These are phyloP conservation scores for Tricholoma flavovirens DNA, from an alignment of 768 basidiomycete species.

Conservation along the genomic window DNA sequence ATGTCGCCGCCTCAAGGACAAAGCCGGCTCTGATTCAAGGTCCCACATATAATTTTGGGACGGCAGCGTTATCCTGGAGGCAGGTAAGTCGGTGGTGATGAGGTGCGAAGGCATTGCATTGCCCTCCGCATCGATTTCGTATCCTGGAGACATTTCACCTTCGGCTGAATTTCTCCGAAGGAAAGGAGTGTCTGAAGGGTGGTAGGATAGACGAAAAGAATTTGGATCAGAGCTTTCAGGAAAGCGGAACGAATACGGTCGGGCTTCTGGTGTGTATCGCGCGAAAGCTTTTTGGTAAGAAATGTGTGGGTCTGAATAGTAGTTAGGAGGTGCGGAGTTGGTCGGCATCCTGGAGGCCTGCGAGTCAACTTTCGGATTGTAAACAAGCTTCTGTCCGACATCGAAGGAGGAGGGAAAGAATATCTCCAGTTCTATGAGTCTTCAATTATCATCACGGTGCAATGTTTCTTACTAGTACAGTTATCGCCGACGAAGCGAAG, in stretches of 20 bases:
- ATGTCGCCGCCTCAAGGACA: conserved; percentile 20
- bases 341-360: conserved; percentile 24
- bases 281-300: conserved; percentile 1
- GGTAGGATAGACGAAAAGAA: conserved; percentile 3
- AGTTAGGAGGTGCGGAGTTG: conserved; percentile 23
- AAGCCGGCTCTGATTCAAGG: conserved; percentile 10
- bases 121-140: conserved; percentile 33
- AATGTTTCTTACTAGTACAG: conserved; percentile 55
- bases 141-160: conserved; percentile 31
- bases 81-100: conserved; percentile 9
- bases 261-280: conserved; percentile 8
- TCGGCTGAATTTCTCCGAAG: conserved; percentile 20
- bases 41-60: conserved; percentile 29
- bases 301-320: conserved; percentile 7
- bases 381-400: conserved; percentile 51
- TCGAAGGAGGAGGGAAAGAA: conserved; percentile 72
- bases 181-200: conserved; percentile 4
- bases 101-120: conserved; percentile 7
- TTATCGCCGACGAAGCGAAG: conserved; percentile 76
- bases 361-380: conserved; percentile 37
- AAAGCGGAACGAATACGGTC: conserved; percentile 20
- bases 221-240: conserved; percentile 10
- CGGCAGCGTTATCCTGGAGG: conserved; percentile 17
- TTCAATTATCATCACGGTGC: background rate
- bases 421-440: conserved; percentile 35